Base-by-base conservation (phyloP, 345 rosid species). In the Acer campestre region DNA sequence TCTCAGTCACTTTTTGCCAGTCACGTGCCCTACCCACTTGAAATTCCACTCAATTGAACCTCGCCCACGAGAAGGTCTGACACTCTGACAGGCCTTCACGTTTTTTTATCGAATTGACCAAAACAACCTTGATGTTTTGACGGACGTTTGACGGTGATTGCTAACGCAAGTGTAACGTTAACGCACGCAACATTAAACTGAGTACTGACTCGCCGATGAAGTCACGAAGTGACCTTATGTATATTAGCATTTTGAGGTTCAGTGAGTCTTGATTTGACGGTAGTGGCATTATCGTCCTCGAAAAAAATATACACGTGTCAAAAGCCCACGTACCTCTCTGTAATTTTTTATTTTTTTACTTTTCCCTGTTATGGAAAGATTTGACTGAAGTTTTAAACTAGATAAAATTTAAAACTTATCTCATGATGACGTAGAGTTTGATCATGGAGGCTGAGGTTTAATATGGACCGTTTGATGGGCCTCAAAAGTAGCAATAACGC, bases 261-360 rank as follows among this genome's bases (percentile, higher is more conserved):
- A 0, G 71, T 8, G 82, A 16, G 13, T 6, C 63, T 75, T 46
- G 89, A 81, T 81, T 79, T 79, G 85, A 83, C 75, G 63, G 77
- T 59, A 12, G 73, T 66, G 83, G 85, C 65, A 42, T 71, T 42
- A 77, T 68, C 65, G 56, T 51, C 67, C 71, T 29, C 55, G 4
- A 11, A 1, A 6, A 6, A 0, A 3, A 0, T 0, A 0, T 6
- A 27, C 75, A 81, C 75, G 79, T 75, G 82, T 74, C 79, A 10
- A 0, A 0, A 12, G 0, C 2, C 12, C 0, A 11, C 63, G 5
- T 59, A 25, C 0, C 29, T n/a, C 0, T 11, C 62, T 8, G 1
- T 46, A 4, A 3, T 0, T 31, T 0, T 31, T 0, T 31, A 31
- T 35, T 0, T 35, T 12, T 14, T 3, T 3, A 0, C 2, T 29